Conservation (phyloP, 73 alveolate species). For the Blepharisma japonicum region DNA sequence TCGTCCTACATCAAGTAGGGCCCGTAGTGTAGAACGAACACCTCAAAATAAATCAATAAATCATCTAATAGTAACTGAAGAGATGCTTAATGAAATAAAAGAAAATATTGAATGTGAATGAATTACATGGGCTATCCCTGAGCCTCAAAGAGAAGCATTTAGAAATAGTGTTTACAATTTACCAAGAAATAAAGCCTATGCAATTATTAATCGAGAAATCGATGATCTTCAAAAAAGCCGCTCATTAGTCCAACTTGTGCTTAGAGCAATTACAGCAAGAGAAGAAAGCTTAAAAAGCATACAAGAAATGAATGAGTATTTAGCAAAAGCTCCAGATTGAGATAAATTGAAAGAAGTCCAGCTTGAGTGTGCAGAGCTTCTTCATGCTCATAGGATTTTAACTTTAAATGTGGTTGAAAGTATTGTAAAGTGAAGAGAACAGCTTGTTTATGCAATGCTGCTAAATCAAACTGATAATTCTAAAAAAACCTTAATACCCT, state of each 20-base stretch:
- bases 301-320: constrained; percentile 14
- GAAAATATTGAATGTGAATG: constrained; percentile 18
- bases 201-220: constrained; percentile 14
- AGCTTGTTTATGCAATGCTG: neutral
- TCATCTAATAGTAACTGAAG: neutral
- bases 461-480: constrained; percentile 1
- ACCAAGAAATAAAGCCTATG: constrained; percentile 24
- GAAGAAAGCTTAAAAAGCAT: constrained; percentile 23
- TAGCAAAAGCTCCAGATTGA: neutral
- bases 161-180: neutral
- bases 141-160: constrained; percentile 5
- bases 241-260: constrained; percentile 1
- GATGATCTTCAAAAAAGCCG: constrained; percentile 23
- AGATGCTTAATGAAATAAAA: constrained; percentile 10
- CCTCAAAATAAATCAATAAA: neutral
- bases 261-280: constrained; percentile 29
- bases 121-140: constrained; percentile 5
- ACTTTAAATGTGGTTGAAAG: constrained; percentile 30
- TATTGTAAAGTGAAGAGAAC: constrained; percentile 29
- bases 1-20: no score
- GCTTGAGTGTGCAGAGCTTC: constrained; percentile 24
- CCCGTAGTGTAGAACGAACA: neutral
- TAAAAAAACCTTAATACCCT: constrained; percentile 38
- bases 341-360: constrained; percentile 18
- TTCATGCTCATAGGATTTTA: constrained; percentile 33